Evolutionary conservation across 441 rosid genomes (phyloP).

Genomic region (Hura crepitans): DNA sequence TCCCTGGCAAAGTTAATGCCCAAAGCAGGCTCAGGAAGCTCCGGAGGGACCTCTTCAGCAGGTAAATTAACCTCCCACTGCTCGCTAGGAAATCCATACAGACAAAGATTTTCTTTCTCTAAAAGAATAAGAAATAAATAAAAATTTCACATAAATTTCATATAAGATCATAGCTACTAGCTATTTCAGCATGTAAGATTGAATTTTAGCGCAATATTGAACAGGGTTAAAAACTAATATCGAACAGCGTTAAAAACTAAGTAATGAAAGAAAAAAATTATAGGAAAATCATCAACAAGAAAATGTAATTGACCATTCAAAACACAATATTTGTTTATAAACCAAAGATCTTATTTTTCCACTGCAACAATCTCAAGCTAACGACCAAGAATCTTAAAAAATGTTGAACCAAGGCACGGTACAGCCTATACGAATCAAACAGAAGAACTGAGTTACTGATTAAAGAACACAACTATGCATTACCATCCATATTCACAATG

Average conservation of each 20-base stretch:
- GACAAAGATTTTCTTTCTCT: conserved; percentile 65
- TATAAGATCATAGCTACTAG: neutral
- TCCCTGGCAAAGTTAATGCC: conserved; percentile 77
- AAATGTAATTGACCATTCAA: neutral
- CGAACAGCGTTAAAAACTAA: neutral
- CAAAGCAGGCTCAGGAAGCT: conserved; percentile 69
- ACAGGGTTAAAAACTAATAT: neutral
- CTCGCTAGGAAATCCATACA: conserved; percentile 62
- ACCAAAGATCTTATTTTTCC: neutral
- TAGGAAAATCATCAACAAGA: neutral
- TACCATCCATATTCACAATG: neutral
- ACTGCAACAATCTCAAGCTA: neutral
- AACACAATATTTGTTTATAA: neutral
- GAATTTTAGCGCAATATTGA: neutral
- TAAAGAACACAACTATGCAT: neutral
- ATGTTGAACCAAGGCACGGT: neutral
- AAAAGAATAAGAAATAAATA: neutral
- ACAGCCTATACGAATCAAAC: neutral
- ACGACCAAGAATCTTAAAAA: neutral
- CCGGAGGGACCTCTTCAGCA: conserved; percentile 69
- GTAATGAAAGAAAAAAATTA: neutral
- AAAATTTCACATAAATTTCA: neutral
- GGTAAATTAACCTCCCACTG: conserved; percentile 86
- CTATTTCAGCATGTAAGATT: neutral
- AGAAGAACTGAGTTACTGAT: neutral